Conservation (phyloP, 768 basidiomycete species). For the Mycena rosella region DNA sequence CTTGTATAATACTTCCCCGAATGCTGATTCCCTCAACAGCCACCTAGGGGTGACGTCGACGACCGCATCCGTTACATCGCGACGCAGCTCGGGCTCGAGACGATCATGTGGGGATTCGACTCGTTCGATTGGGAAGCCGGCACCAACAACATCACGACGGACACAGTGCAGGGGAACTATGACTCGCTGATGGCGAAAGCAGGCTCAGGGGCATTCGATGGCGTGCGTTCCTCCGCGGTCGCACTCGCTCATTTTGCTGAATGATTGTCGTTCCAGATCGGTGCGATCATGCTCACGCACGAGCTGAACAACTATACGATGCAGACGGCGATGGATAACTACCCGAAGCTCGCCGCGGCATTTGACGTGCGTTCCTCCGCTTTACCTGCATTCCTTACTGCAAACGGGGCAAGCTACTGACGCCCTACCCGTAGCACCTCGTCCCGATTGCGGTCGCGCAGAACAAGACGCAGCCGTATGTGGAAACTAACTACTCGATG, state of each 20-base stretch:
- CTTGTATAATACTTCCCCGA: too few relatives aligned
- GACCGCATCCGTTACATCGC: constrained; percentile 36
- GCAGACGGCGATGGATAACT: constrained; percentile 68
- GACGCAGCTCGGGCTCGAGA: constrained; percentile 45
- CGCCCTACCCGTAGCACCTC: constrained; percentile 47
- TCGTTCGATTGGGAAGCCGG: constrained; percentile 49
- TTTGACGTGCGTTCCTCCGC: constrained; percentile 55
- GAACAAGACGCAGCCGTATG: constrained; percentile 67
- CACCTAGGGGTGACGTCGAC: constrained; percentile 34
- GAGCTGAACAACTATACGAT: constrained; percentile 74
- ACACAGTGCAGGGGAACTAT: constrained; percentile 22
- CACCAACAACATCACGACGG: neutral
- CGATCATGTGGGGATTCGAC: constrained; percentile 81
- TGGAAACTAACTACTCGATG: constrained; percentile 57
- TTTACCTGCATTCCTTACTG: neutral
- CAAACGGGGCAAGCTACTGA: too few relatives aligned
- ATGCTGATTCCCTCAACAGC: too few relatives aligned
- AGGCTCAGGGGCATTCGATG: constrained; percentile 14
- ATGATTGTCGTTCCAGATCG: constrained; percentile 4
- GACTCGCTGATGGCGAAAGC: constrained; percentile 18
- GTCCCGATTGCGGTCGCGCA: constrained; percentile 66
- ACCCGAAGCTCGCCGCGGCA: constrained; percentile 56
- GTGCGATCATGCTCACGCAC: constrained; percentile 53
- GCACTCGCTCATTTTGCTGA: too few relatives aligned
- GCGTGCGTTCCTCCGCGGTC: constrained; percentile 18